A percentile compares a stretch with the other conserved stretches of the same genome.
These are phyloP conservation scores for Trypanosoma congolense DNA, from an alignment of 208 protist genomes.

Conservation along the genomic window DNA sequence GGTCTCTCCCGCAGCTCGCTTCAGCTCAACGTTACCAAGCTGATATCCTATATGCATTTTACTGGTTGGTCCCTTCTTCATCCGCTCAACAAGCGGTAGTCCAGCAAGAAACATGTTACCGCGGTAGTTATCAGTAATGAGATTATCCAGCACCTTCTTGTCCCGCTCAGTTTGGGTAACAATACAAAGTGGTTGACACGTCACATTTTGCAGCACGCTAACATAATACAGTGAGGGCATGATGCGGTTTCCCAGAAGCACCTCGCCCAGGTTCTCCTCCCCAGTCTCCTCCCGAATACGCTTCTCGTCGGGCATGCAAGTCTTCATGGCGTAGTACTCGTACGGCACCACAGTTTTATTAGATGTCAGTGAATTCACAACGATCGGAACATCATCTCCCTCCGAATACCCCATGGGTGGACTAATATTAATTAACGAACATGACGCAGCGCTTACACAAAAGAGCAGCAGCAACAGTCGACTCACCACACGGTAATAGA, in stretches of 20 bases:
- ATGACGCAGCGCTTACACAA: constrained; percentile 1
- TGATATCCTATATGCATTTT: constrained; percentile 26
- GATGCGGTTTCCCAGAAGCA: constrained; percentile 92
- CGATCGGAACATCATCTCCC: constrained; percentile 19
- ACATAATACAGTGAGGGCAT: constrained; percentile 88
- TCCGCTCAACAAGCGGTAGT: constrained; percentile 37
- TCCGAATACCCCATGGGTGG: constrained; percentile 15
- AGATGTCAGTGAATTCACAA: constrained; percentile 90
- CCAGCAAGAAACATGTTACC: constrained; percentile 65
- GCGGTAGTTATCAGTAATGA: constrained; percentile 50
- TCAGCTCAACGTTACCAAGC: too few species aligned
- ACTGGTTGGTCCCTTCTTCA: too few species aligned
- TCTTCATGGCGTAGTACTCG: constrained; percentile 89
- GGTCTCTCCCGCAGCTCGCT: not conserved
- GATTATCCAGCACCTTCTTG: constrained; percentile 20
- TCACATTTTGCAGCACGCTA: constrained; percentile 23
- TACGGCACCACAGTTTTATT: constrained; percentile 87
- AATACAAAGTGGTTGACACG: constrained; percentile 36
- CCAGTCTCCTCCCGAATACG: constrained; percentile 23
- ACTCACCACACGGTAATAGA: not conserved
- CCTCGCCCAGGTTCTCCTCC: constrained; percentile 91
- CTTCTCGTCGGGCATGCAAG: constrained; percentile 65
- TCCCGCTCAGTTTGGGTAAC: constrained; percentile 22
- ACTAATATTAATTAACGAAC: constrained; percentile 11
- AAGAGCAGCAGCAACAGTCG: not conserved